phyloP scores from a whole-genome alignment of 2,329 filamentous ascomycete species.

The Beauveria pseudobassiana region DNA sequence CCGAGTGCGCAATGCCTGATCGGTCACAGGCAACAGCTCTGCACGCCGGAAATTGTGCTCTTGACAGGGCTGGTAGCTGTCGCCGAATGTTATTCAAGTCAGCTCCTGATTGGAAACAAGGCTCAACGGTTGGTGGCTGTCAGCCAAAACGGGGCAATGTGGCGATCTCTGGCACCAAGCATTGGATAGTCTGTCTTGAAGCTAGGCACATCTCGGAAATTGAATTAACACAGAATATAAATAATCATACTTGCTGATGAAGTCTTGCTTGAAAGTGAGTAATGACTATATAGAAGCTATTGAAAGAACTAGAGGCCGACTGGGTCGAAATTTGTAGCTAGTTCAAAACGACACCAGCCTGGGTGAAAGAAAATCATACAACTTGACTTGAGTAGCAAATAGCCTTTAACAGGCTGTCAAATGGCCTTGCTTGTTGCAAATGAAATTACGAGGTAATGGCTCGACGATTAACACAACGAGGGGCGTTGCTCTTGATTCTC shows the following conservation, averaged over 20 bases:
- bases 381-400: background rate
- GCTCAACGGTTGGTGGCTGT: background rate
- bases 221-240: accelerated
- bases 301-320: background rate
- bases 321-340: background rate
- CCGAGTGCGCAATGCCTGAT: background rate
- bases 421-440: background rate
- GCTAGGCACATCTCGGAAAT: background rate
- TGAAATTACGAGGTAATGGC: background rate
- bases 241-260: background rate
- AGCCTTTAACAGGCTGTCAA: background rate
- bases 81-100: background rate
- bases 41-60: background rate
- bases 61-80: background rate
- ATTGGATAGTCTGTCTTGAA: background rate
- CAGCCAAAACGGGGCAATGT: background rate
- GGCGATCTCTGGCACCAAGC: background rate
- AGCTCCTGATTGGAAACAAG: too few species aligned
- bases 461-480: background rate
- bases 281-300: background rate
- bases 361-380: background rate
- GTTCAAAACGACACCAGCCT: background rate
- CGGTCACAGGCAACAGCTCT: background rate
- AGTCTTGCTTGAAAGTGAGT: background rate
- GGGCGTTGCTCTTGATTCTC: background rate